These are phyloP conservation scores for Botrytis tulipae DNA, from an alignment of 2,329 filamentous ascomycete species.

Conservation along the genomic window DNA sequence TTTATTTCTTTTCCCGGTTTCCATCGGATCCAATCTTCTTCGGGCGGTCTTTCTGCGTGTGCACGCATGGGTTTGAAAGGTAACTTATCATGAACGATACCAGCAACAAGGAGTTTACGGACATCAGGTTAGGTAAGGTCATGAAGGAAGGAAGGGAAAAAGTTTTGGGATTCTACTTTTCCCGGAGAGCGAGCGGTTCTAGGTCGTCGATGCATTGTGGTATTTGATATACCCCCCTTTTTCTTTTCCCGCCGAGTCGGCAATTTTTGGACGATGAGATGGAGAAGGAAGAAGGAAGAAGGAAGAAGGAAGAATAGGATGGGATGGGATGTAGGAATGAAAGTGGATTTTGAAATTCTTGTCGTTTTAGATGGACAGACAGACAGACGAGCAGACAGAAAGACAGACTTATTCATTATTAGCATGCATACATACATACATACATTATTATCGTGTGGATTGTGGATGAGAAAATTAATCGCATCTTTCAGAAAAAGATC, in stretches of 20 bases:
- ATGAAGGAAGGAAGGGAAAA: background rate
- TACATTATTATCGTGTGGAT: background rate
- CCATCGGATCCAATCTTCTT: background rate
- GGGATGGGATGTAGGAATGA: background rate
- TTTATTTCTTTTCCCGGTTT: background rate
- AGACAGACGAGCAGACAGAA: background rate
- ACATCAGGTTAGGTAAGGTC: background rate
- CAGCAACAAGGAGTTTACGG: conserved; percentile 4
- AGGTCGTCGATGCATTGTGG: background rate
- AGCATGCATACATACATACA: background rate
- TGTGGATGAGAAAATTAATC: too few species aligned
- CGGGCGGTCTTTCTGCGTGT: background rate
- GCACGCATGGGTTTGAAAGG: background rate
- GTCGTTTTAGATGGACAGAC: background rate
- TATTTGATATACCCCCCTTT: background rate
- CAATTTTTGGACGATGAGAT: background rate
- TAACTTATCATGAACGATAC: background rate
- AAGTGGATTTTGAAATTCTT: background rate
- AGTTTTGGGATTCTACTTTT: background rate
- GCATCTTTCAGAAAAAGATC: too few species aligned
- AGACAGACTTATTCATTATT: background rate
- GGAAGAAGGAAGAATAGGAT: background rate
- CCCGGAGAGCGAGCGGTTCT: background rate
- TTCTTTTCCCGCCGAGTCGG: background rate
- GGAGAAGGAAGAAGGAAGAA: background rate